Evolutionary conservation across 345 rosid species (phyloP).

Genomic region (Bruguiera sexangula): DNA sequence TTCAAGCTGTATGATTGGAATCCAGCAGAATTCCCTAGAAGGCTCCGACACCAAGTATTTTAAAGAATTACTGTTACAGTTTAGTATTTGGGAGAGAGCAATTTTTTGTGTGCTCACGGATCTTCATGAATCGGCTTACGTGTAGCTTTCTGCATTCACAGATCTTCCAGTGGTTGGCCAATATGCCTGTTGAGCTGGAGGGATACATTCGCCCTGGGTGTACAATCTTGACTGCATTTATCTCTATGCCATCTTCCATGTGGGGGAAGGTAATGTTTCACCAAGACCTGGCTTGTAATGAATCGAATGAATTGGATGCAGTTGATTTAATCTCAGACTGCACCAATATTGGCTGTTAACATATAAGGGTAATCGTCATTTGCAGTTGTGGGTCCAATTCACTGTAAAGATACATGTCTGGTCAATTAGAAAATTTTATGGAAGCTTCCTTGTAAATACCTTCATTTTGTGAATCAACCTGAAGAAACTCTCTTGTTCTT

Average conservation of each 20-base stretch:
- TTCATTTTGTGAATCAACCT: too few relatives aligned
- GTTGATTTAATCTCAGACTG: not conserved
- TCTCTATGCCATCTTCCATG: constrained; percentile 82
- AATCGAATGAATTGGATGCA: not conserved
- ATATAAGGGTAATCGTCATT: too few relatives aligned
- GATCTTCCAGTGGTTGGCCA: constrained; percentile 95
- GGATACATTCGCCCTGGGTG: constrained; percentile 98
- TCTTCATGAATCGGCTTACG: constrained; percentile 29
- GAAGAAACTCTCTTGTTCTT: too few relatives aligned
- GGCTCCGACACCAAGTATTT: constrained; percentile 98
- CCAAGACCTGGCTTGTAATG: not conserved
- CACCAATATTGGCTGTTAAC: not conserved
- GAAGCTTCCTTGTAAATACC: too few relatives aligned
- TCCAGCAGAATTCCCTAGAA: constrained; percentile 97
- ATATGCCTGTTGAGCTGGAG: constrained; percentile 96
- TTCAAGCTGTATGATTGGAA: constrained; percentile 99
- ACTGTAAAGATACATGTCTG: too few relatives aligned
- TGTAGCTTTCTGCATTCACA: constrained; percentile 35
- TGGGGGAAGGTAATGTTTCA: constrained; percentile 68
- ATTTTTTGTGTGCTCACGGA: constrained; percentile 11
- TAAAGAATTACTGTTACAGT: constrained; percentile 54
- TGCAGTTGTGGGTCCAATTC: not conserved
- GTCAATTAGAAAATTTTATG: too few relatives aligned
- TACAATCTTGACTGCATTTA: constrained; percentile 79
- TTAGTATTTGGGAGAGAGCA: constrained; percentile 48